A percentile compares a stretch with the other conserved stretches of the same genome.
Evolutionary conservation across 768 basidiomycete genomes (phyloP).

Genomic region (Infundibulicybe gibba): DNA sequence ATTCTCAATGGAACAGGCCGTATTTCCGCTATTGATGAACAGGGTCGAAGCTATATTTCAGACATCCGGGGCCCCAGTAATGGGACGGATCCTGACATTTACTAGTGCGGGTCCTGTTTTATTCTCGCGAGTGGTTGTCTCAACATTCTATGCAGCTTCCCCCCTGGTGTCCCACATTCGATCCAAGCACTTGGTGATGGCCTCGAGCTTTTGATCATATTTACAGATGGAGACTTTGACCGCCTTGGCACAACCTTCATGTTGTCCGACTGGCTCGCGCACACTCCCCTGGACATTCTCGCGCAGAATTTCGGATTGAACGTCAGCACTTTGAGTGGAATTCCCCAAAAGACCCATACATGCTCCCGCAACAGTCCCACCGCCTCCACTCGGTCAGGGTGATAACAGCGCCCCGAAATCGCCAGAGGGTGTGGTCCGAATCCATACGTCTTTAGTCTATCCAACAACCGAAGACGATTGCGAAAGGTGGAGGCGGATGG

Average conservation of each 20-base stretch:
- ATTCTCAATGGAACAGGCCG: slow-evolving; percentile 13
- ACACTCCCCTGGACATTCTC: slow-evolving; percentile 9
- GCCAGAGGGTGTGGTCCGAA: slow-evolving; percentile 11
- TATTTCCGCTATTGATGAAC: slow-evolving; percentile 10
- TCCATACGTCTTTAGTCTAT: slow-evolving; percentile 11
- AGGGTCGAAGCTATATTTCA: slow-evolving; percentile 11
- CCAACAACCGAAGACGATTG: slow-evolving; percentile 9
- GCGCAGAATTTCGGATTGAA: slow-evolving; percentile 12
- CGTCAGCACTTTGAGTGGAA: slow-evolving; percentile 4
- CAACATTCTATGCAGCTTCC: slow-evolving; percentile 5
- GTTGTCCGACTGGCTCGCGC: slow-evolving; percentile 14
- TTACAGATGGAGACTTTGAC: slow-evolving; percentile 13
- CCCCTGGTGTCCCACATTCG: slow-evolving; percentile 11
- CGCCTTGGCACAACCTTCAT: slow-evolving; percentile 11
- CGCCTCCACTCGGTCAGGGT: slow-evolving; percentile 10
- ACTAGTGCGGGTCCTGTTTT: slow-evolving; percentile 7
- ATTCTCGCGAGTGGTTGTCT: background rate
- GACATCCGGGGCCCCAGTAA: slow-evolving; percentile 9
- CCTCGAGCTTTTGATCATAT: slow-evolving; percentile 11
- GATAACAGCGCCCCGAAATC: slow-evolving; percentile 6
- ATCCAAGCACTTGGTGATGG: slow-evolving; percentile 11
- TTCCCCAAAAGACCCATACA: slow-evolving; percentile 13
- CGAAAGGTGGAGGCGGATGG: slow-evolving; percentile 13
- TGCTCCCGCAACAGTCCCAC: slow-evolving; percentile 8
- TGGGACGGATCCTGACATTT: slow-evolving; percentile 10